These are phyloP conservation scores for Suillus americanus DNA, from an alignment of 768 basidiomycete species.

Conservation along the genomic window DNA sequence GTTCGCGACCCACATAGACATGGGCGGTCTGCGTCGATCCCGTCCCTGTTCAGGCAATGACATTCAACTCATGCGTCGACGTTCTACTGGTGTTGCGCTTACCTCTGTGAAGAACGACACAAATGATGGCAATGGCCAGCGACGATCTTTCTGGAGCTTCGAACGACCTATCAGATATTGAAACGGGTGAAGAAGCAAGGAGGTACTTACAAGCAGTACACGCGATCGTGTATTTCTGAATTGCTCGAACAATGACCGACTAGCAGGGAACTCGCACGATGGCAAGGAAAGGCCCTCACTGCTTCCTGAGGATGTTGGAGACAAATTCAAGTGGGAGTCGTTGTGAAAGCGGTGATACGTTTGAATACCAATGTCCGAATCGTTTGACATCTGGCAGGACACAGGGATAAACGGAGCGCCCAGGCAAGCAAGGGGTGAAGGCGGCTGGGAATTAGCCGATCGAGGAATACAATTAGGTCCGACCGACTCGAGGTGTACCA, in stretches of 20 bases:
- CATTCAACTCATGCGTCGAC: background rate
- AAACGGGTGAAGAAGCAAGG: background rate
- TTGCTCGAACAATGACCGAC: conserved; percentile 30
- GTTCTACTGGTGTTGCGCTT: background rate
- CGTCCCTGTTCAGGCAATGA: conserved; percentile 10
- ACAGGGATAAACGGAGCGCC: background rate
- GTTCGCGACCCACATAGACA: conserved; percentile 49
- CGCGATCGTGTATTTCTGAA: conserved; percentile 54
- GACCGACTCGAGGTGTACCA: background rate
- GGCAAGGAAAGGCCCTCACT: conserved; percentile 9
- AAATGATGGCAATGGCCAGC: conserved; percentile 23
- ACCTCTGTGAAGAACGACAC: conserved; percentile 27
- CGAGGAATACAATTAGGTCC: background rate
- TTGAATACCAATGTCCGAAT: conserved; percentile 3
- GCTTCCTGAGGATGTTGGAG: conserved; percentile 20
- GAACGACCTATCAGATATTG: background rate
- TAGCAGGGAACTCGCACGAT: conserved; percentile 10
- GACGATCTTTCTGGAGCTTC: conserved; percentile 26
- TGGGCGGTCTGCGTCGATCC: conserved; percentile 26
- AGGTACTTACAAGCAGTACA: conserved; percentile 47
- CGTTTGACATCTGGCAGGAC: background rate
- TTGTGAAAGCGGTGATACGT: conserved; percentile 2
- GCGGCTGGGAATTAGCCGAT: background rate
- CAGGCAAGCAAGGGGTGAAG: background rate
- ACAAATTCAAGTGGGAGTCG: conserved; percentile 34